A percentile compares a stretch with the other conserved stretches of the same genome.
Conservation (phyloP, 768 basidiomycete genomes). For the Lactarius trivialis region DNA sequence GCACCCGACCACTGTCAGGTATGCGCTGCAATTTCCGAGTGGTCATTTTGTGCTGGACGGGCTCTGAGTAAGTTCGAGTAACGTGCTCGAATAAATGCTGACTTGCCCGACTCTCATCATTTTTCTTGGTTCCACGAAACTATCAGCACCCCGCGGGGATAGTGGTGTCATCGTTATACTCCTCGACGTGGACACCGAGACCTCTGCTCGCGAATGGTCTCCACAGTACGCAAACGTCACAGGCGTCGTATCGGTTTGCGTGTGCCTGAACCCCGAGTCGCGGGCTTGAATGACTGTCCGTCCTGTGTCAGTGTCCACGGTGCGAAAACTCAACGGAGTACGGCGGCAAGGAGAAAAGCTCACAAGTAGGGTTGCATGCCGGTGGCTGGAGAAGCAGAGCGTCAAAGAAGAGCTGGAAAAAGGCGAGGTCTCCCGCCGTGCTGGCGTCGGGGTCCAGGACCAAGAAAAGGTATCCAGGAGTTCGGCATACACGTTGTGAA, state of each 20-base stretch:
- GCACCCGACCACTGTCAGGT: no score
- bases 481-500: slow-evolving; percentile 19
- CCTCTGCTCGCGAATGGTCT: slow-evolving; percentile 46
- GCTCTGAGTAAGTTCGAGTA: no score
- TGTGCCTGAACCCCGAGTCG: slow-evolving; percentile 49
- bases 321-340: no score
- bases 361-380: slow-evolving; percentile 45
- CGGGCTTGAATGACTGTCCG: slow-evolving; percentile 38
- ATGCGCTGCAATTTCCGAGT: no score
- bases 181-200: slow-evolving; percentile 37
- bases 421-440: slow-evolving; percentile 44
- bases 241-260: slow-evolving; percentile 39
- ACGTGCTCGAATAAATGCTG: no score
- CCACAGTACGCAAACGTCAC: slow-evolving; percentile 40
- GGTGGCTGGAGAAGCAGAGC: slow-evolving; percentile 43
- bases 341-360: slow-evolving; percentile 20
- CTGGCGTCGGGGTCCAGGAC: slow-evolving; percentile 32
- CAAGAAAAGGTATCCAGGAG: slow-evolving; percentile 28
- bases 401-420: slow-evolving; percentile 46
- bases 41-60: no score
- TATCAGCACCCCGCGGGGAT: slow-evolving; percentile 28
- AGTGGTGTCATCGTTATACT: slow-evolving; percentile 29
- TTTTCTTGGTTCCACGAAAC: no score
- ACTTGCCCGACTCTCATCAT: no score
- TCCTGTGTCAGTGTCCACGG: neutral